Base-by-base conservation (phyloP, 495 filamentous ascomycete genomes). In the Hyaloscypha variabilis region DNA sequence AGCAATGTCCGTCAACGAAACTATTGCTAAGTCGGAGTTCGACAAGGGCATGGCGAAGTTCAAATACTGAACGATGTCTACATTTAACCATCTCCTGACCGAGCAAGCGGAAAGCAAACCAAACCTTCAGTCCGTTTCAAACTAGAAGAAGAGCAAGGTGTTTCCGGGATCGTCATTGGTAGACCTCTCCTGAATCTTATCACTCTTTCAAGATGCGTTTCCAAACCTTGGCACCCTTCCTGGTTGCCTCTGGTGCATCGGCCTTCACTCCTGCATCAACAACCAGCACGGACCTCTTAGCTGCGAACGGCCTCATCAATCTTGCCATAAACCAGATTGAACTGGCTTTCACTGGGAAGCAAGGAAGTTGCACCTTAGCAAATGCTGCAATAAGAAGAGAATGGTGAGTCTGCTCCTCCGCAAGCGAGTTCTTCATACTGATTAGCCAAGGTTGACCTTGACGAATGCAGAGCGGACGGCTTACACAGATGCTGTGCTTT, bases 401-500 rank as follows among this genome's bases (percentile, higher is more conserved):
- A 76, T 82, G 80, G 80, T 80, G 65, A 46, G 73, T 29, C n/a
- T 39, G 21, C 21, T 6, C 14, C 19, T 30, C 11, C 34, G 6
- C 13, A 19, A 31, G 26, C 14, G 36, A 50, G 13, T 36, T 8
- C 25, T 24, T 11, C 11, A n/a, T 68, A 60, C 65, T 51, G 24
- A 17, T 66, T 1, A 21, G 59, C 39, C 11, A 53, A 81, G 79
- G 79, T 72, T 76, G 62, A 75, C 73, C 50, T 76, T 82, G 62
- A 72, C 78, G 10, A 58, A 69, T 0, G 26, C 69, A 10, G 78
- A 82, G 64, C 75, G 79, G 31, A 77, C 69, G 52, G 75, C 74
- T 6, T 92, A 90, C 69, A 88, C 88, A 62, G 72, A 83, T 52
- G 86, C 90, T 3, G 84, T 92, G 28, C 79, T 85, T 57, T 93